A percentile compares a stretch with the other conserved stretches of the same genome.
These are phyloP conservation scores for Cicer bijugum DNA, from an alignment of 306 rosid species.

Conservation along the genomic window DNA sequence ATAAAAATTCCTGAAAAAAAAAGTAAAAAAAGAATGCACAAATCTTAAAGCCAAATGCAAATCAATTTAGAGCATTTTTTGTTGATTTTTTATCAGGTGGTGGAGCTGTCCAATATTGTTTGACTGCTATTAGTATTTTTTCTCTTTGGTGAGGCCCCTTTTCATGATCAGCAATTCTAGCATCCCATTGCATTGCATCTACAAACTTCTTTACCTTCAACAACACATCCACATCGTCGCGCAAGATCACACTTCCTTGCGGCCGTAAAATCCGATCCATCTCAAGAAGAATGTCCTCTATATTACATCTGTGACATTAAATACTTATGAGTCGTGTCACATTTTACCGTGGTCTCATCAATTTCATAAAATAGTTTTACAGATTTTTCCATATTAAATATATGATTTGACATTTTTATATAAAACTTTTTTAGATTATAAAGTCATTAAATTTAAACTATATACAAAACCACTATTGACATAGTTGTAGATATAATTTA, in stretches of 20 bases:
- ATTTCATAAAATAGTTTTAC: no score
- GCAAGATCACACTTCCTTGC: slow-evolving; percentile 67
- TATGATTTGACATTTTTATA: no score
- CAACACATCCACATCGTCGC: slow-evolving; percentile 84
- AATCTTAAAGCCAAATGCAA: slow-evolving; percentile 12
- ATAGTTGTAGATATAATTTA: no score
- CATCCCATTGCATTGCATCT: slow-evolving; percentile 72
- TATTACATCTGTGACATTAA: slow-evolving; percentile 51
- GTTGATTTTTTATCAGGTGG: slow-evolving; percentile 39
- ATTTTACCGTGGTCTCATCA: no score
- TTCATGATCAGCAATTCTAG: slow-evolving; percentile 82
- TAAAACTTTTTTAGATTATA: no score
- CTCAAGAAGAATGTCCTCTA: slow-evolving; percentile 76
- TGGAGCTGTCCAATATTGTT: slow-evolving; percentile 83
- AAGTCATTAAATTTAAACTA: no score
- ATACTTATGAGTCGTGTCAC: no score
- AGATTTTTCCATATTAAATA: no score
- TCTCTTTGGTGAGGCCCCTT: slow-evolving; percentile 69
- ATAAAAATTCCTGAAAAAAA: slow-evolving; percentile 41
- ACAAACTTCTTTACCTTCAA: slow-evolving; percentile 57
- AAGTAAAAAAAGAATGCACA: slow-evolving; percentile 40
- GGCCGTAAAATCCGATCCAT: slow-evolving; percentile 93
- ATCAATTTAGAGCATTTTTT: slow-evolving; percentile 43
- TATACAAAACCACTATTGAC: background rate
- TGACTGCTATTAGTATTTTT: slow-evolving; percentile 74